These are phyloP conservation scores for Asterionellopsis glacialis DNA, from an alignment of 108 stramenopile genomes.

Conservation along the genomic window DNA sequence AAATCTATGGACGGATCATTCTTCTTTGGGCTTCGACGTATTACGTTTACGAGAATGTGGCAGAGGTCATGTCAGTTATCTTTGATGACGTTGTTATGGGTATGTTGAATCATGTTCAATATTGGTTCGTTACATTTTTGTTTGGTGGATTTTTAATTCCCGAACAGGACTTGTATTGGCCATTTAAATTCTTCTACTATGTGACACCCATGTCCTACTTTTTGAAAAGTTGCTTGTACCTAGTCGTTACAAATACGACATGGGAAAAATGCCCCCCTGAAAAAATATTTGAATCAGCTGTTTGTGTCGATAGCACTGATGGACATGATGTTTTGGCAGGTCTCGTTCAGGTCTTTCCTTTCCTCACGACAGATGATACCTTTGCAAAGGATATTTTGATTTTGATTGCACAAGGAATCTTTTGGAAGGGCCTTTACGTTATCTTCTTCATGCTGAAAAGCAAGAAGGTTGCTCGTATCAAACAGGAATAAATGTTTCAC, in stretches of 20 bases:
- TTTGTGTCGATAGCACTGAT: constrained; percentile 1
- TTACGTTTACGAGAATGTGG: constrained; percentile 10
- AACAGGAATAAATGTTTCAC: no score
- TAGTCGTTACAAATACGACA: constrained; percentile 6
- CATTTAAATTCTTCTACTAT: constrained; percentile 15
- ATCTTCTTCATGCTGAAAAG: neutral
- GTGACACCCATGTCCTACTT: constrained; percentile 8
- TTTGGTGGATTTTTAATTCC: constrained; percentile 16
- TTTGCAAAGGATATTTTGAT: constrained; percentile 6
- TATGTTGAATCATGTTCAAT: constrained; percentile 5
- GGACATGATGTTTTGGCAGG: constrained; percentile 16
- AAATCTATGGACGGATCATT: neutral
- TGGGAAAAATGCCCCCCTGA: constrained; percentile 3
- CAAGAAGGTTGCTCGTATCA: neutral
- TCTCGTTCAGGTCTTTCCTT: constrained; percentile 11
- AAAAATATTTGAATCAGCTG: constrained; percentile 1
- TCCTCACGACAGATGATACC: constrained; percentile 13
- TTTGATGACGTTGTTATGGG: constrained; percentile 18
- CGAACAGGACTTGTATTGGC: constrained; percentile 14
- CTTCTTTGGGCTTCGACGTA: constrained; percentile 1
- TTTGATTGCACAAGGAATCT: constrained; percentile 11
- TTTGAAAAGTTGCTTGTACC: constrained; percentile 4
- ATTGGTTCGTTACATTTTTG: constrained; percentile 20
- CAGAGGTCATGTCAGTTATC: constrained; percentile 10
- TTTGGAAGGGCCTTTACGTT: constrained; percentile 3